phyloP scores from a whole-genome alignment of 148 eudicot species.

The Rhododendron henanense region DNA sequence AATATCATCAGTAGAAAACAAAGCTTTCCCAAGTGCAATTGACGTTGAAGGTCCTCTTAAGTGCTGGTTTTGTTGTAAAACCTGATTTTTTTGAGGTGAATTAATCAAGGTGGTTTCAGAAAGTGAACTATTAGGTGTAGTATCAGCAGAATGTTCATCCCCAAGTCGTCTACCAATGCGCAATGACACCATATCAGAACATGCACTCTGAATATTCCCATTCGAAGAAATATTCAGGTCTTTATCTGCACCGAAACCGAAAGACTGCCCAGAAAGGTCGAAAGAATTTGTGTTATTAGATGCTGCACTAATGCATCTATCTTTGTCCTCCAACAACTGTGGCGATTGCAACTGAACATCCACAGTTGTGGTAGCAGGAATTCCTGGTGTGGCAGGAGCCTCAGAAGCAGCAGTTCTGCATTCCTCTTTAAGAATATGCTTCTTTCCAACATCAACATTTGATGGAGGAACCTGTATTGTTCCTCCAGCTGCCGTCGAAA shows the following conservation, averaged over 20 bases:
- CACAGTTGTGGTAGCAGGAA: slow-evolving; percentile 20
- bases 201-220: slow-evolving; percentile 28
- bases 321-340: slow-evolving; percentile 20
- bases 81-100: slow-evolving; percentile 22
- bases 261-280: slow-evolving; percentile 22
- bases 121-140: slow-evolving; percentile 25
- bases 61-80: slow-evolving; percentile 24
- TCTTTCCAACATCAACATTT: slow-evolving; percentile 39
- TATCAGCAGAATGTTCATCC: slow-evolving; percentile 25
- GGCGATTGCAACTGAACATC: slow-evolving; percentile 24
- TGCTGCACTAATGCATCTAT: slow-evolving; percentile 7
- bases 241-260: slow-evolving; percentile 23
- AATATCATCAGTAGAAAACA: slow-evolving; percentile 18
- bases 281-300: slow-evolving; percentile 16
- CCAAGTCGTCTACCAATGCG: slow-evolving; percentile 24
- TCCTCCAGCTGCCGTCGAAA: slow-evolving; percentile 35
- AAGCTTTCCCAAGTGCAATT: slow-evolving; percentile 23
- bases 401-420: slow-evolving; percentile 23
- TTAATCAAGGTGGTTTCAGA: slow-evolving; percentile 20
- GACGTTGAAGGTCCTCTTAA: slow-evolving; percentile 31
- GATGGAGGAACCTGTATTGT: slow-evolving; percentile 21
- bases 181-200: slow-evolving; percentile 39
- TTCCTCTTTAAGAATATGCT: slow-evolving; percentile 30
- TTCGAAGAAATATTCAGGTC: slow-evolving; percentile 22
- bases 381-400: slow-evolving; percentile 21